phyloP scores from a whole-genome alignment of 2,329 filamentous ascomycete genomes.

The Neofusicoccum ribis region DNA sequence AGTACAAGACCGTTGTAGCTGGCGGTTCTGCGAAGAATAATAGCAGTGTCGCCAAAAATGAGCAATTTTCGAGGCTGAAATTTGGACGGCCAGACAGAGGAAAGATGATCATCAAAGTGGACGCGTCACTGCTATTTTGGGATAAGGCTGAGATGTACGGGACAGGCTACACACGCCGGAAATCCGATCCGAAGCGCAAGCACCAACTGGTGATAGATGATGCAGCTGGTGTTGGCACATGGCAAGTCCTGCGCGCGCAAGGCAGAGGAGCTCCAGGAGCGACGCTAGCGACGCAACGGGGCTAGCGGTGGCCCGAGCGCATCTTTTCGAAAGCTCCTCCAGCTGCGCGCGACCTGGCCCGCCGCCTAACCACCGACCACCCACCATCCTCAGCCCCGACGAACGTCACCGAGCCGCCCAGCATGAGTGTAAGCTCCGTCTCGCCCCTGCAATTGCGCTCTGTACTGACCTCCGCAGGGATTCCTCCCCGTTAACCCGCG shows the following conservation, averaged over 20 bases:
- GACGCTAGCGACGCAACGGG: slow-evolving; percentile 3
- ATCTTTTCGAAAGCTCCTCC: slow-evolving; percentile 18
- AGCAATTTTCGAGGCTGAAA: too few species aligned
- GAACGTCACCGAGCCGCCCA: not conserved
- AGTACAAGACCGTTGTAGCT: too few species aligned
- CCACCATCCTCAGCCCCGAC: not conserved
- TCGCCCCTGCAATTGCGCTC: not conserved
- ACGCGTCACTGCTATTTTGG: too few species aligned
- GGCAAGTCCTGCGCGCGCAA: not conserved
- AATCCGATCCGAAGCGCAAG: not conserved
- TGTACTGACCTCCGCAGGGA: not conserved
- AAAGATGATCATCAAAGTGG: too few species aligned
- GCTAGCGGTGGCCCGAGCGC: slow-evolving; percentile 6
- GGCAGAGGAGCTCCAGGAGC: not conserved
- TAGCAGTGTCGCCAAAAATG: too few species aligned
- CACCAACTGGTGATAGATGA: not conserved
- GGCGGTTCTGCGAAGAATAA: too few species aligned
- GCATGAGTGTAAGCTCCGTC: slow-evolving; percentile 9
- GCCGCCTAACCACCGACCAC: not conserved
- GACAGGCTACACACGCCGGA: not conserved
- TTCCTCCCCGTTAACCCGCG: slow-evolving; percentile 96
- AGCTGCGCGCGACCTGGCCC: slow-evolving; percentile 3
- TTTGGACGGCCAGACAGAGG: too few species aligned
- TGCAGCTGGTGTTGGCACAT: too few species aligned
- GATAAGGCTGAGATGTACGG: too few species aligned